phyloP scores from a whole-genome alignment of 768 basidiomycete genomes.

The Boletus pseudopeckii region DNA sequence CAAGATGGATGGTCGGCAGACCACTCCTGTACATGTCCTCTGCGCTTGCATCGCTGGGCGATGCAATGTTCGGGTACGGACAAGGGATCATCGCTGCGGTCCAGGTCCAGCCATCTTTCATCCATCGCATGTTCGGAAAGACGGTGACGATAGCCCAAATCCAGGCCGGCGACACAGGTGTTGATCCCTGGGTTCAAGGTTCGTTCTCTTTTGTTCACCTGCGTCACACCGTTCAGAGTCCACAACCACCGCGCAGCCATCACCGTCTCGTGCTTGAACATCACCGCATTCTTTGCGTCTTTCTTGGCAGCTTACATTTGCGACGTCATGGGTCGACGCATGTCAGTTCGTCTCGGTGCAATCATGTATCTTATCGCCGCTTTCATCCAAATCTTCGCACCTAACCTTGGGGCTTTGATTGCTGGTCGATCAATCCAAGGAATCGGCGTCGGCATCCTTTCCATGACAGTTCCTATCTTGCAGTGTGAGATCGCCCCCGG shows the following conservation, averaged over 20 bases:
- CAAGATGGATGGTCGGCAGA: conserved; percentile 49
- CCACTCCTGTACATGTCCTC: conserved; percentile 49
- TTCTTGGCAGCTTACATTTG: conserved; percentile 47
- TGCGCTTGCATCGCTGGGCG: conserved; percentile 52
- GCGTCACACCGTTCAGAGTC: neutral
- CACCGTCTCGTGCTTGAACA: conserved; percentile 46
- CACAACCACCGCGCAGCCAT: conserved; percentile 34
- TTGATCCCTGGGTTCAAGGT: conserved; percentile 48
- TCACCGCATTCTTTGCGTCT: conserved; percentile 48
- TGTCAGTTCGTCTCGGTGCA: conserved; percentile 49
- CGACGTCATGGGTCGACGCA: conserved; percentile 48
- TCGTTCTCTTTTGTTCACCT: conserved; percentile 1
- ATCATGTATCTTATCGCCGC: conserved; percentile 47
- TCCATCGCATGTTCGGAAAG: conserved; percentile 45
- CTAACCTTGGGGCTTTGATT: conserved; percentile 39
- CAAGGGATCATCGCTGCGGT: conserved; percentile 51
- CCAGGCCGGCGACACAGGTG: conserved; percentile 40
- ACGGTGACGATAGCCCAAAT: conserved; percentile 44
- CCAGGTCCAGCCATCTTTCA: conserved; percentile 52
- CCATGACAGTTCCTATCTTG: conserved; percentile 48
- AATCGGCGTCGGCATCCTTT: conserved; percentile 48
- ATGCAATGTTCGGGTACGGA: conserved; percentile 55
- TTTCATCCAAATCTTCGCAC: conserved; percentile 48
- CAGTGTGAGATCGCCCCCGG: conserved; percentile 49
- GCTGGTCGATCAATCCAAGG: conserved; percentile 47